Percentiles rank a stretch among this genome's conserved stretches.
Evolutionary conservation across 2,329 filamentous ascomycete species (phyloP).

Genomic region (Fusarium paranaense): DNA sequence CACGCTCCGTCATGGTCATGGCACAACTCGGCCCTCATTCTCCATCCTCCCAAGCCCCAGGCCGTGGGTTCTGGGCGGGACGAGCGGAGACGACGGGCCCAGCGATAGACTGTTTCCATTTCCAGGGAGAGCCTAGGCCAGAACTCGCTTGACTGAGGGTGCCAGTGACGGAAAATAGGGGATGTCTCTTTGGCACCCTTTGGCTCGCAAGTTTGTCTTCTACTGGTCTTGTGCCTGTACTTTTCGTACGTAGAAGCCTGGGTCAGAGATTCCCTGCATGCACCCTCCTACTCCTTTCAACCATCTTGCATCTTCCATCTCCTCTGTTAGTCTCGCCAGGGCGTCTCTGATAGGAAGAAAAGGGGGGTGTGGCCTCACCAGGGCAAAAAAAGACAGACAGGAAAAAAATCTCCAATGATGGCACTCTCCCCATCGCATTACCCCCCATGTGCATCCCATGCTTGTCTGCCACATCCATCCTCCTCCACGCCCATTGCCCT

Average conservation of each 20-base stretch:
- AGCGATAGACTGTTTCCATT: conserved; percentile 5
- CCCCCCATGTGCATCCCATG: conserved; percentile 21
- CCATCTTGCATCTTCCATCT: conserved; percentile 9
- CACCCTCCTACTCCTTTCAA: conserved; percentile 5
- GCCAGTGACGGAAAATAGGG: conserved; percentile 1
- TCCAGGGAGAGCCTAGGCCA: conserved; percentile 6
- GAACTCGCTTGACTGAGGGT: not conserved
- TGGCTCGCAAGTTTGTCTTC: not conserved
- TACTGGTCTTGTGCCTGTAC: conserved; percentile 5
- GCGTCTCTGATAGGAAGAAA: not conserved
- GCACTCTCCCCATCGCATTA: conserved; percentile 1
- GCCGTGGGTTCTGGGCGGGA: conserved; percentile 22
- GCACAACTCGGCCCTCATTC: conserved; percentile 9
- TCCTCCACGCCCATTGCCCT: conserved; percentile 16
- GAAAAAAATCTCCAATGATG: not conserved
- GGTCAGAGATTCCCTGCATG: conserved; percentile 13
- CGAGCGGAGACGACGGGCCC: conserved; percentile 18
- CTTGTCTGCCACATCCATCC: conserved; percentile 18
- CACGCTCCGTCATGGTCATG: conserved; percentile 24
- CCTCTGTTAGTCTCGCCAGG: not conserved
- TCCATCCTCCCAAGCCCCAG: conserved; percentile 22
- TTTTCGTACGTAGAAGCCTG: not conserved
- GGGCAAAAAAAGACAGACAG: not conserved
- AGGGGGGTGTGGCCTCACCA: conserved; percentile 16
- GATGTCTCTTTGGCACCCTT: not conserved